Percentiles rank a stretch among this genome's conserved stretches.
phyloP scores from a whole-genome alignment of 208 protist species.

The Leishmania guyanensis region DNA sequence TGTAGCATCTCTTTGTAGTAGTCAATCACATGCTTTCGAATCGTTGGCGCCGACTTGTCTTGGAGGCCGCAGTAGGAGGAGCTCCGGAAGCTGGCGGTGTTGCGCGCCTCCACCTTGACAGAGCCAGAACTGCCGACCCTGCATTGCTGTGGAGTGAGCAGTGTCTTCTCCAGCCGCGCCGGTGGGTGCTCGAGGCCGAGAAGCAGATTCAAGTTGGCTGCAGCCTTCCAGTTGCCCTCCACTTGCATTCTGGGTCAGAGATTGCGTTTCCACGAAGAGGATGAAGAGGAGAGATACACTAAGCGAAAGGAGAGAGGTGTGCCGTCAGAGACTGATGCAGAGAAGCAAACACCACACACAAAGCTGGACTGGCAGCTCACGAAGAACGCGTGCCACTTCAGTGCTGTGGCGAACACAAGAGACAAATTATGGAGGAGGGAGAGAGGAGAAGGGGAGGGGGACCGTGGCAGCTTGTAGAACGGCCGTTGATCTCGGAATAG shows the following conservation, averaged over 20 bases:
- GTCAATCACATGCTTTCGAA: slow-evolving; percentile 34
- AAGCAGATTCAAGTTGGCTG: slow-evolving; percentile 67
- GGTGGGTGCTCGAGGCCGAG: slow-evolving; percentile 64
- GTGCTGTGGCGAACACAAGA: not conserved
- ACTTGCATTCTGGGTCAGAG: slow-evolving; percentile 23
- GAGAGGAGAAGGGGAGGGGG: not conserved
- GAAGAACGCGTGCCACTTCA: not conserved
- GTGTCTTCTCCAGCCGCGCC: slow-evolving; percentile 35
- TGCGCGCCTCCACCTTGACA: slow-evolving; percentile 57
- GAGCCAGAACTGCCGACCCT: slow-evolving; percentile 1
- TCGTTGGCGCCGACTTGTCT: slow-evolving; percentile 28
- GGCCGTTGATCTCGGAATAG: not conserved
- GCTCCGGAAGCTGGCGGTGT: slow-evolving; percentile 63
- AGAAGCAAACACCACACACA: not conserved
- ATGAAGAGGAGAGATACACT: not conserved
- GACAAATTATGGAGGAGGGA: not conserved
- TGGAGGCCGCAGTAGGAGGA: slow-evolving; percentile 81
- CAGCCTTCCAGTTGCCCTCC: slow-evolving; percentile 57
- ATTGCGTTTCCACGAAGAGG: not conserved
- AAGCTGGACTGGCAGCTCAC: not conserved
- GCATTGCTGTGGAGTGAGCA: slow-evolving; percentile 17
- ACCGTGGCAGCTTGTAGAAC: not conserved
- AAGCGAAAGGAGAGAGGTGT: slow-evolving; percentile 8
- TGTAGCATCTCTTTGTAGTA: slow-evolving; percentile 79
- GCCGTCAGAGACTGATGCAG: not conserved